phyloP scores from a whole-genome alignment of 805 yeast genomes.

The Hanseniaspora valbyensis region DNA sequence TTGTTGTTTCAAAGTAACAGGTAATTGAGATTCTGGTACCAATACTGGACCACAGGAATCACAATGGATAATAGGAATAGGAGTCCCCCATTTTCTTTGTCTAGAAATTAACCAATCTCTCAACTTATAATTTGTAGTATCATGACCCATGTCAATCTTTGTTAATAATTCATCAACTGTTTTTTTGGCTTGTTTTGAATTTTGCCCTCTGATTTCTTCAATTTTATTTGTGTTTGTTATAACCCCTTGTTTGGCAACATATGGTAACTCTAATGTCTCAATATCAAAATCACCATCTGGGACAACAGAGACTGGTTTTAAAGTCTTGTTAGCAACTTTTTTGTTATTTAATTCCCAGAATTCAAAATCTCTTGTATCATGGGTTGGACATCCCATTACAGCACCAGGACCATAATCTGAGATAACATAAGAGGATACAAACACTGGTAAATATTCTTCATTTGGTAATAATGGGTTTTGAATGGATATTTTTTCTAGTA shows the following conservation, averaged over 20 bases:
- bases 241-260: not conserved
- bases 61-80: slow-evolving; percentile 91
- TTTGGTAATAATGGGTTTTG: slow-evolving; percentile 46
- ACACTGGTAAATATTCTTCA: slow-evolving; percentile 49
- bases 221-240: slow-evolving; percentile 21
- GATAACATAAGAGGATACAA: slow-evolving; percentile 82
- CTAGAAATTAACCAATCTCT: slow-evolving; percentile 93
- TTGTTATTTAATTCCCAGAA: slow-evolving; percentile 67
- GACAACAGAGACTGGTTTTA: slow-evolving; percentile 18
- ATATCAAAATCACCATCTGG: slow-evolving; percentile 31
- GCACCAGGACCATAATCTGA: slow-evolving; percentile 82
- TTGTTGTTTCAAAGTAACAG: slow-evolving; percentile 64
- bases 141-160: slow-evolving; percentile 34
- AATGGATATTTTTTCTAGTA: slow-evolving; percentile 35
- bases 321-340: slow-evolving; percentile 18
- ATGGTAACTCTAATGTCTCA: slow-evolving; percentile 40
- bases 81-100: slow-evolving; percentile 97
- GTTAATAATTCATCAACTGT: slow-evolving; percentile 37
- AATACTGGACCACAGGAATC: slow-evolving; percentile 77
- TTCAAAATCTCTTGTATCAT: slow-evolving; percentile 70
- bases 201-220: slow-evolving; percentile 42
- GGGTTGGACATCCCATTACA: slow-evolving; percentile 97
- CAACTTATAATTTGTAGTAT: slow-evolving; percentile 46
- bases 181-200: slow-evolving; percentile 40
- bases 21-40: slow-evolving; percentile 78